Evolutionary conservation across 768 basidiomycete species (phyloP).

Genomic region (Scleroderma citrinum): DNA sequence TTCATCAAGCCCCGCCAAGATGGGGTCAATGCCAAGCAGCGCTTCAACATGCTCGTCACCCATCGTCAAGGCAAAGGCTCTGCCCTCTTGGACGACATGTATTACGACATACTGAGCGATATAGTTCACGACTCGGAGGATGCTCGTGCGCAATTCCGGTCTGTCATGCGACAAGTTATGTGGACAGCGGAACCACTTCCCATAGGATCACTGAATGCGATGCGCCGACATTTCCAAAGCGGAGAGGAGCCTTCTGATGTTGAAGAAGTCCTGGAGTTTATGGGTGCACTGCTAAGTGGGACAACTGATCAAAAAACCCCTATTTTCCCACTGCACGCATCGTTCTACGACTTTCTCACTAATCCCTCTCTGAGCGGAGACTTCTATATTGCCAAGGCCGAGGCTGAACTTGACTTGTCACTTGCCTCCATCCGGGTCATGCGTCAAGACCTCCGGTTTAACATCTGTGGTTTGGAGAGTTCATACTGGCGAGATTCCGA

Average conservation of each 20-base stretch:
- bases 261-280: neutral
- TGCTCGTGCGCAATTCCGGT: neutral
- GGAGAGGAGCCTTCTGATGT: neutral
- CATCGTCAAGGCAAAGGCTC: neutral
- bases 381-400: neutral
- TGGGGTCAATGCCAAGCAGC: neutral
- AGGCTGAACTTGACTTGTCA: slow-evolving; percentile 6
- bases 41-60: neutral
- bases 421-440: slow-evolving; percentile 21
- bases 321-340: slow-evolving; percentile 19
- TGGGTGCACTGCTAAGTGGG: slow-evolving; percentile 5
- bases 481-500: slow-evolving; percentile 27
- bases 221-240: neutral
- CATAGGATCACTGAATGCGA: neutral
- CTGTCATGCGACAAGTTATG: slow-evolving; percentile 5
- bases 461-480: slow-evolving; percentile 28
- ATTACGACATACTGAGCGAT: neutral
- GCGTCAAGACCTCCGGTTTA: slow-evolving; percentile 27
- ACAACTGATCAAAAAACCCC: neutral
- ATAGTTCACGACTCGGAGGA: neutral
- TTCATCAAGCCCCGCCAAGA: neutral
- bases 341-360: slow-evolving; percentile 21
- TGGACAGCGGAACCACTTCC: neutral
- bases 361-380: slow-evolving; percentile 6
- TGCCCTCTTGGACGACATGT: slow-evolving; percentile 1